Base-by-base conservation (phyloP, 805 yeast genomes). In the Starmera dryadoides region DNA sequence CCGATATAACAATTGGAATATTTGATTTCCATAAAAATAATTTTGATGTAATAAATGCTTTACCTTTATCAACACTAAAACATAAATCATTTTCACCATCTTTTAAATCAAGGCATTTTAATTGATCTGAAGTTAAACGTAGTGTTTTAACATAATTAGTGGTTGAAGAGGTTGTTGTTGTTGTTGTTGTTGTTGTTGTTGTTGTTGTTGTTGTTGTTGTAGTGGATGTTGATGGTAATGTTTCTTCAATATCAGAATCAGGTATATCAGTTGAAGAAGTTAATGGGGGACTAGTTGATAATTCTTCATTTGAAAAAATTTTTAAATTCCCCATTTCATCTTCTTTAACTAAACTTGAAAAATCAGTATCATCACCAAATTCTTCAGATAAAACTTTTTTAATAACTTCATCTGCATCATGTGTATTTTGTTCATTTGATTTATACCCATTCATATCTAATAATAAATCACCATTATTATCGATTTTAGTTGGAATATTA, bases 391-490 rank as follows among this genome's bases (percentile, higher is more conserved):
- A 67, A 32, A 89, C 67, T 48, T 81, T 79, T 49, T 78, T 79
- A 42, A 93, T 75, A 29, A 84, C 64, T 37, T 79, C 79, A 56
- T 88, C 96, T 0, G 94, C 77, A 48, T 77, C 79, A 37, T 80
- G 79, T 31, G 84, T 76, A 56, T 82, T 86, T 48, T 80, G 78
- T 37, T 80, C 83, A 50, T 81, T 87, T 26, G 95, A 83, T 61
- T 89, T 91, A 63, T 93, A 93, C 15, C 98, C 98, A 50, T 88
- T 94, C 81, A 91, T 86, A 62, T 93, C 98, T 34, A 93, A 64
- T 32, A 88, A 75, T 49, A 93, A 70, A 55, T 88, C 96, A 11
- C 98, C 98, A 52, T 86, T 85, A 44, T 82, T 81, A 45, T 86
- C 95, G 29, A 89, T 74, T 48, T 80, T 86, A 22, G 94, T 81